Conservation (phyloP, 345 rosid species). For the Rubroshorea leprosula region DNA sequence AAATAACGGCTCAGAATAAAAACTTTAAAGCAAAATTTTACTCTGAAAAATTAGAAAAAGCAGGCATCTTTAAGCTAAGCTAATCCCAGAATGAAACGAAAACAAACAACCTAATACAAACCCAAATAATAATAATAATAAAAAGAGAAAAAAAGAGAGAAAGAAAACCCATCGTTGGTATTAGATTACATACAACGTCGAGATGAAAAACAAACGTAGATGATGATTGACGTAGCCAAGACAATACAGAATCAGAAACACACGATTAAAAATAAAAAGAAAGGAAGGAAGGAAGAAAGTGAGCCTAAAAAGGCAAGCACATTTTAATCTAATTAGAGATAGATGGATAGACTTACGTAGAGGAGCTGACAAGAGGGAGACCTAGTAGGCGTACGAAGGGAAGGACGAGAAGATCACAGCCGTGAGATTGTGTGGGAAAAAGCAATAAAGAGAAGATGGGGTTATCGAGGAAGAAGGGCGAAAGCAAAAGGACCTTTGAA, state of each 20-base stretch:
- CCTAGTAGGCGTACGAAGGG: slow-evolving; percentile 37
- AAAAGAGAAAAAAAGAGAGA: not conserved
- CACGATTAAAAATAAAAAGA: not conserved
- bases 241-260: not conserved
- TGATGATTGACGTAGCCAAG: too few species aligned
- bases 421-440: slow-evolving; percentile 24
- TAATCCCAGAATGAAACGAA: too few species aligned
- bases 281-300: not conserved
- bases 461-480: slow-evolving; percentile 10
- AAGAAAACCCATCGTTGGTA: too few species aligned
- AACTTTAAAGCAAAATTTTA: not conserved
- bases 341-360: slow-evolving; percentile 25
- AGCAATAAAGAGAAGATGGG: slow-evolving; percentile 8
- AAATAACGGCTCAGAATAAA: not conserved
- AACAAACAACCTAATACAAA: not conserved
- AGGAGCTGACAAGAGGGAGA: slow-evolving; percentile 20
- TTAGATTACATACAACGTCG: too few species aligned
- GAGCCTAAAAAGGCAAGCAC: slow-evolving; percentile 15
- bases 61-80: not conserved
- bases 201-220: too few species aligned
- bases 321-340: not conserved
- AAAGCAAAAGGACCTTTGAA: not conserved
- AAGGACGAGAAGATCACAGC: slow-evolving; percentile 31
- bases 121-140: not conserved
- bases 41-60: not conserved